Conservation (phyloP, 805 yeast genomes). For the Soucietia sequanensis region DNA sequence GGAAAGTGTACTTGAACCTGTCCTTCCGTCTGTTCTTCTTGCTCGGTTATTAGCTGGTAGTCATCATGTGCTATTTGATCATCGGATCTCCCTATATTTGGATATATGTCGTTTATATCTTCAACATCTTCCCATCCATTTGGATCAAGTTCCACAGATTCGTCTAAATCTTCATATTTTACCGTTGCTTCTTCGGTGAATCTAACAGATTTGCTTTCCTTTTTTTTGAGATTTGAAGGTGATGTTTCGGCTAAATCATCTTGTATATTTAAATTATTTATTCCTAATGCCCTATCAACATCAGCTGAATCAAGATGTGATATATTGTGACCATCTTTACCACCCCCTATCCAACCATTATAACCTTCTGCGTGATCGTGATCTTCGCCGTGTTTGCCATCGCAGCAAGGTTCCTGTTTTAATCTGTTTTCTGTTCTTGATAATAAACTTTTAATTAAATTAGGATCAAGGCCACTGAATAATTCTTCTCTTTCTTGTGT, state of each 20-base stretch:
- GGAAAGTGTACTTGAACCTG: constrained; percentile 67
- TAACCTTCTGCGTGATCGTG: constrained; percentile 42
- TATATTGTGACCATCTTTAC: constrained; percentile 36
- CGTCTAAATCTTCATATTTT: constrained; percentile 27
- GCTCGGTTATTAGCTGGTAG: constrained; percentile 36
- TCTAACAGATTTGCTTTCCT: constrained; percentile 25
- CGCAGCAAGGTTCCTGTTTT: constrained; percentile 12
- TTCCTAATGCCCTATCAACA: constrained; percentile 37
- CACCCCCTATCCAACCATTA: constrained; percentile 42
- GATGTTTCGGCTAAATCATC: constrained; percentile 3
- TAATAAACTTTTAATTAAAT: constrained; percentile 56
- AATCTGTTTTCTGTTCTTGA: constrained; percentile 53
- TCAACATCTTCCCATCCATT: constrained; percentile 52
- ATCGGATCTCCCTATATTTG: constrained; percentile 42
- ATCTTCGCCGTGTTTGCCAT: constrained; percentile 13
- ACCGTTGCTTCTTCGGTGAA: constrained; percentile 31
- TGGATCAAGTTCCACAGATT: constrained; percentile 22
- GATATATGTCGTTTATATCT: constrained; percentile 51
- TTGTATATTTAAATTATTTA: constrained; percentile 15
- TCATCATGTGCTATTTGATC: constrained; percentile 38
- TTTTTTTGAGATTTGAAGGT: constrained; percentile 1
- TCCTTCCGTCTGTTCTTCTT: constrained; percentile 41
- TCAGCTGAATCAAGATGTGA: constrained; percentile 34
- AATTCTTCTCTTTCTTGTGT: constrained; percentile 65
- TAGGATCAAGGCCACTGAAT: constrained; percentile 65